Evolutionary conservation across 176 grass and related monocot species (phyloP).

Genomic region (Aegilops sharonensis): DNA sequence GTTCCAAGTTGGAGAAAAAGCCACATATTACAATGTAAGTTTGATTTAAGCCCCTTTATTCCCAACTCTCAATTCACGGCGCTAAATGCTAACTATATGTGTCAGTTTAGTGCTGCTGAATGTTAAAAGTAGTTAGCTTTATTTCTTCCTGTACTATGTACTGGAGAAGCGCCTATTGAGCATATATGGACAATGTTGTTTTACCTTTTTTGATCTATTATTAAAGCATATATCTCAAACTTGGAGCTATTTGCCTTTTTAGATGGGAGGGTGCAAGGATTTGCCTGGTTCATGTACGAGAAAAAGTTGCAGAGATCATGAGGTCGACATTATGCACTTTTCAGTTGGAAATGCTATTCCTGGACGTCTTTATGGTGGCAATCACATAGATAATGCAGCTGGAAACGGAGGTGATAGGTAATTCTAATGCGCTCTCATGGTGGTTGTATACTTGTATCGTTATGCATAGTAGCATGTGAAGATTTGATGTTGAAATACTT

Average conservation of each 20-base stretch:
- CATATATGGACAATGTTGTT: neutral
- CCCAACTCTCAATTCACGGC: neutral
- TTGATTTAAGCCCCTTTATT: slow-evolving; percentile 18
- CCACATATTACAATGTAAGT: slow-evolving; percentile 84
- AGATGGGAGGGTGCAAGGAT: slow-evolving; percentile 94
- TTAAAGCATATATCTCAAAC: neutral
- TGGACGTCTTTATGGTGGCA: slow-evolving; percentile 92
- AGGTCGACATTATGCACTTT: slow-evolving; percentile 99
- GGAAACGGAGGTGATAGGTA: slow-evolving; percentile 96
- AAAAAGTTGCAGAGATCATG: slow-evolving; percentile 80
- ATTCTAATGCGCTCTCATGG: slow-evolving; percentile 12
- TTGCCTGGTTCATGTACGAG: slow-evolving; percentile 65
- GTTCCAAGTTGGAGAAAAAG: slow-evolving; percentile 97
- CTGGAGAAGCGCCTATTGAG: neutral
- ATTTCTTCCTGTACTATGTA: neutral
- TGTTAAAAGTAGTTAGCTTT: neutral
- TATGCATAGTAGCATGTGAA: neutral
- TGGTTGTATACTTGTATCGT: neutral
- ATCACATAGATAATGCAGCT: slow-evolving; percentile 75
- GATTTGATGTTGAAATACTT: slow-evolving; percentile 8
- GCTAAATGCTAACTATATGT: slow-evolving; percentile 19
- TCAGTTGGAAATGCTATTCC: slow-evolving; percentile 96
- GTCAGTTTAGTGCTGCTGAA: neutral
- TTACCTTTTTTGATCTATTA: neutral
- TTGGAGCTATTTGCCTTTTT: slow-evolving; percentile 22